These are phyloP conservation scores for Babesia divergens DNA, from an alignment of 169 alveolate species.

Conservation along the genomic window DNA sequence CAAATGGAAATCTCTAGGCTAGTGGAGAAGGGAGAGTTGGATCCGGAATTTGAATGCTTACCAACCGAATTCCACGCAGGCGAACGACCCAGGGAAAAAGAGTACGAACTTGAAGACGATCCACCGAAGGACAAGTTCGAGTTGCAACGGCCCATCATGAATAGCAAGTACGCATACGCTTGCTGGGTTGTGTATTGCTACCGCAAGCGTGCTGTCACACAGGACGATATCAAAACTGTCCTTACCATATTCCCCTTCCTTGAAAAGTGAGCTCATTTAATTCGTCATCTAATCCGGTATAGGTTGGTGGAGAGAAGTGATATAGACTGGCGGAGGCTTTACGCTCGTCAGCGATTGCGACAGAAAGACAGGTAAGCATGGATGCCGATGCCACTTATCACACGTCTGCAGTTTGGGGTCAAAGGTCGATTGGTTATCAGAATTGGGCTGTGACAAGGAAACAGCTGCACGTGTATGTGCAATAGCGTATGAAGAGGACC, in stretches of 20 bases:
- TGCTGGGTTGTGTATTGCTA: constrained; percentile 54
- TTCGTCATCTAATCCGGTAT: background rate
- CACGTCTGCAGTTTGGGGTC: constrained; percentile 14
- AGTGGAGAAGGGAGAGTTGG: constrained; percentile 46
- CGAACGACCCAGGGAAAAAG: constrained; percentile 17
- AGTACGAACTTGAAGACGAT: constrained; percentile 12
- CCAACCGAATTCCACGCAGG: constrained; percentile 58
- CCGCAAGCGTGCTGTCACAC: constrained; percentile 33
- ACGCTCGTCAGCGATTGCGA: constrained; percentile 31
- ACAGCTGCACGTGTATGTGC: constrained; percentile 5
- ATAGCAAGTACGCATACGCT: constrained; percentile 20
- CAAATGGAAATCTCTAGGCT: constrained; percentile 19
- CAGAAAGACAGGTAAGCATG: constrained; percentile 40
- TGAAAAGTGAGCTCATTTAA: background rate
- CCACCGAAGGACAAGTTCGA: background rate
- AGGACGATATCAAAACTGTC: constrained; percentile 11
- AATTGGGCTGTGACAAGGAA: constrained; percentile 27
- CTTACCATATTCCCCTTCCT: constrained; percentile 50
- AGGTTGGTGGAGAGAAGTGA: constrained; percentile 32
- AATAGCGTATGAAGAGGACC: constrained; percentile 37
- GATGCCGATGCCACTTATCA: background rate
- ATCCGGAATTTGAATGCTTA: constrained; percentile 14
- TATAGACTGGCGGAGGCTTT: constrained; percentile 44
- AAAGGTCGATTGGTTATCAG: constrained; percentile 12
- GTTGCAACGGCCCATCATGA: background rate